Conservation (phyloP, 805 yeast species). For the Middelhovenomyces tepae region DNA sequence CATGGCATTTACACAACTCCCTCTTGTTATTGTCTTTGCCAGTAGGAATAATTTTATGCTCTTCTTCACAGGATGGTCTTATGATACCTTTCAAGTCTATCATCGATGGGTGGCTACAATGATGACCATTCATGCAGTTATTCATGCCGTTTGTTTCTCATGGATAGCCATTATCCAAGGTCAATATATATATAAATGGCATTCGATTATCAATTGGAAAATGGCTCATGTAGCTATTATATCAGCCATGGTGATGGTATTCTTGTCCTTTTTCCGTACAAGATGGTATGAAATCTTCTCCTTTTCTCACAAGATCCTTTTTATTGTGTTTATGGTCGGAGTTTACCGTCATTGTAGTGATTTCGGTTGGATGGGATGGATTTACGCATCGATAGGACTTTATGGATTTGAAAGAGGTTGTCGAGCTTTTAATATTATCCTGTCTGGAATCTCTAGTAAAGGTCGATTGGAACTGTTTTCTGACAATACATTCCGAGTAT, state of each 20-base stretch:
- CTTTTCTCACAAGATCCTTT: constrained; percentile 32
- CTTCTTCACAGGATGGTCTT: constrained; percentile 52
- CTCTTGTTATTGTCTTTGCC: constrained; percentile 36
- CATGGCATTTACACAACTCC: constrained; percentile 20
- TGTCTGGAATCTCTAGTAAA: constrained; percentile 4
- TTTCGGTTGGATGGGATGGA: constrained; percentile 45
- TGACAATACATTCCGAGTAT: constrained; percentile 16
- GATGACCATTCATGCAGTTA: constrained; percentile 16
- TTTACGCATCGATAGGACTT: constrained; percentile 28
- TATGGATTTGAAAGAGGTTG: constrained; percentile 9
- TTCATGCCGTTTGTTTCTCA: constrained; percentile 20
- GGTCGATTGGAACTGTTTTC: constrained; percentile 8
- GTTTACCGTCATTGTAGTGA: constrained; percentile 48
- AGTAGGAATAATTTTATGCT: constrained; percentile 64
- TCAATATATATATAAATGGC: constrained; percentile 21
- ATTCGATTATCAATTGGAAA: constrained; percentile 25
- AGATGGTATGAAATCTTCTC: constrained; percentile 50
- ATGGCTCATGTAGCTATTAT: constrained; percentile 40
- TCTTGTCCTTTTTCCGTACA: constrained; percentile 42
- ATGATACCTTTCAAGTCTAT: constrained; percentile 48
- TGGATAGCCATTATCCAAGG: constrained; percentile 11
- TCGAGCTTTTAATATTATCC: constrained; percentile 4
- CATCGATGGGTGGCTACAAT: constrained; percentile 36
- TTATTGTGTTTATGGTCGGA: constrained; percentile 39
- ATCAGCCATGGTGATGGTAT: constrained; percentile 31